Evolutionary conservation across 208 protist species (phyloP), one percentile per base, ranked within the genome.

Genomic region (Phytomonas sp.): DNA sequence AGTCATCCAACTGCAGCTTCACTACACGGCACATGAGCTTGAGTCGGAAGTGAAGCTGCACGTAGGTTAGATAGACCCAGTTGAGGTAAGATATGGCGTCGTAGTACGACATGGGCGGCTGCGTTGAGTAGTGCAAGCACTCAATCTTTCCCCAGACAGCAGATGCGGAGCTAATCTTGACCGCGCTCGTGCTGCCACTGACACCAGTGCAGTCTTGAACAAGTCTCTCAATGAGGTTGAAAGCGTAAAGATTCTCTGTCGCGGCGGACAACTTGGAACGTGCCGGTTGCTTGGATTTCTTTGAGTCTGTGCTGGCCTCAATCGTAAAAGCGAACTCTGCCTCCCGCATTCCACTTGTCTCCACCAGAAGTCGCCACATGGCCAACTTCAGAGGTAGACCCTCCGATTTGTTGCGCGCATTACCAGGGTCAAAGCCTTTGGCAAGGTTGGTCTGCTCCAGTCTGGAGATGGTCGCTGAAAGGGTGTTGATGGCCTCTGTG

Each of bases 291-390:
- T 72, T 76, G 67, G 72, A 65, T 77, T 73, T 71, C 73, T 56
- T 67, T 62, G 29, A 28, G 65, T 29, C 23, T 2, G 17, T 46
- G n/a, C 20, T 60, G 53, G 75, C 78, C 11, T 81, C 78, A 66
- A 87, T 36, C 4, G 82, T 81, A 61, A 85, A 81, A 61, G 84
- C 85, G 59, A 94, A 82, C 73, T 92, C 83, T 6, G 83, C 84
- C 71, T 92, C 89, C 3, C 82, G 79, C 72, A 92, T 82, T 56
- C 78, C 81, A 69, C 84, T 88, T 26, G 82, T 43, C 29, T 77
- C 73, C 17, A 95, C 89, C 32, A 95, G 76, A 9, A 89, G 66
- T 43, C 86, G 85, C 87, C 89, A 95, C 80, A 91, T 88, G 65
- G 68, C 65, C 43, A 89, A 60, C 68, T 83, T 83, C 56, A 95